Evolutionary conservation across 768 basidiomycete species (phyloP).

Genomic region (Melanogaster broomeanus): DNA sequence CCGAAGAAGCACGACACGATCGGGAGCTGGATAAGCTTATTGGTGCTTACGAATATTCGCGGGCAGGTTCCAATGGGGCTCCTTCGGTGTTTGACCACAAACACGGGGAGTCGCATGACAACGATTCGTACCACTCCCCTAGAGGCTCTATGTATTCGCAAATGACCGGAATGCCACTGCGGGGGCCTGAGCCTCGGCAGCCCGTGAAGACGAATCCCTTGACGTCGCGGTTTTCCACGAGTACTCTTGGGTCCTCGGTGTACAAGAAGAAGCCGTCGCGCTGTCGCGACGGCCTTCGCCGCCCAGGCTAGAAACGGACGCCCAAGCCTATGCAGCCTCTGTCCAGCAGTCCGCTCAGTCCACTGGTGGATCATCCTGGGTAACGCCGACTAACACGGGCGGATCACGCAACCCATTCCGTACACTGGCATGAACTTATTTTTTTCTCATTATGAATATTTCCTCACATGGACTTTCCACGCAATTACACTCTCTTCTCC

Average conservation of each 20-base stretch:
- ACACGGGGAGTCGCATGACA: constrained; percentile 20
- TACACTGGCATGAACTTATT: constrained; percentile 37
- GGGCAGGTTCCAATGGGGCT: constrained; percentile 37
- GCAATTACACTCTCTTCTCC: constrained; percentile 14
- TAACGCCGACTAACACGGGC: constrained; percentile 45
- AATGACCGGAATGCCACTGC: constrained; percentile 61
- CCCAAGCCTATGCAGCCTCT: constrained; percentile 58
- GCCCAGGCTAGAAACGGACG: constrained; percentile 47
- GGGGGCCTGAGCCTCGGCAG: constrained; percentile 71
- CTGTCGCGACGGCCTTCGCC: constrained; percentile 26
- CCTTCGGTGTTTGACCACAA: constrained; percentile 39
- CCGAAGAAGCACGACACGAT: constrained; percentile 52
- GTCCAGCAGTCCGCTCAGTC: constrained; percentile 38
- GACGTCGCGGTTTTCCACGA: constrained; percentile 50
- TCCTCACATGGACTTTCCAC: constrained; percentile 26
- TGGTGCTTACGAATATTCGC: constrained; percentile 47
- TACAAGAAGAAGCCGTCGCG: constrained; percentile 34
- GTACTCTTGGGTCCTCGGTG: constrained; percentile 42
- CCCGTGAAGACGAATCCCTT: constrained; percentile 55
- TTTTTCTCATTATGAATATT: constrained; percentile 9
- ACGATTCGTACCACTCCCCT: constrained; percentile 32
- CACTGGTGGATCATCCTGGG: constrained; percentile 41
- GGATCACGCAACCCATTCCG: constrained; percentile 57
- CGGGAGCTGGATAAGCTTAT: constrained; percentile 53
- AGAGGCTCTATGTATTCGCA: constrained; percentile 67